These are phyloP conservation scores for Colletotrichum caudatum DNA, from an alignment of 2,329 filamentous ascomycete species.

Conservation along the genomic window DNA sequence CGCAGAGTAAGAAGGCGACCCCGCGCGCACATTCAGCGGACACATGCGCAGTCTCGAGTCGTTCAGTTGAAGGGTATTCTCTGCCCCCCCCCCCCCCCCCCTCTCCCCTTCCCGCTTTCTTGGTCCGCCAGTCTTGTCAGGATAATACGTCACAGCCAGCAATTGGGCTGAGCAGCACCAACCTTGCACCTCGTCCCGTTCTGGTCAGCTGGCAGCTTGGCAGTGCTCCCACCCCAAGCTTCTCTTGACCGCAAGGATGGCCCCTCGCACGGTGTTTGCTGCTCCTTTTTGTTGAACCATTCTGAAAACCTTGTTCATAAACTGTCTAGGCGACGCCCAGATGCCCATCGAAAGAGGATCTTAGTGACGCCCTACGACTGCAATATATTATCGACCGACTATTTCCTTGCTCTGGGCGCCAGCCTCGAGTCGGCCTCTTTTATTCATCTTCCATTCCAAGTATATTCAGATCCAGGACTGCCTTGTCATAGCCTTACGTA, in stretches of 20 bases:
- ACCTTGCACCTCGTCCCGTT: not conserved
- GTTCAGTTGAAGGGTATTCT: not conserved
- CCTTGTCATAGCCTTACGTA: not conserved
- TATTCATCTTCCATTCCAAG: not conserved
- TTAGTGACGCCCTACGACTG: slow-evolving; percentile 7
- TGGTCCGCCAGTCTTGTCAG: slow-evolving; percentile 1
- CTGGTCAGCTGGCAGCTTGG: not conserved
- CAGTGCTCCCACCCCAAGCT: not conserved
- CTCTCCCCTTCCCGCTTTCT: not conserved
- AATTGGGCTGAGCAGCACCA: slow-evolving; percentile 12
- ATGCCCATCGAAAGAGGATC: slow-evolving; percentile 11
- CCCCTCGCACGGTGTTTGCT: slow-evolving; percentile 16
- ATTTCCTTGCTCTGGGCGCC: not conserved
- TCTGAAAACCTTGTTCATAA: not conserved
- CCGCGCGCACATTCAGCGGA: not conserved
- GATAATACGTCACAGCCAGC: slow-evolving; percentile 18
- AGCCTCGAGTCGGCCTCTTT: not conserved
- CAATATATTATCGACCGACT: slow-evolving; percentile 11
- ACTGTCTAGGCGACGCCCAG: slow-evolving; percentile 6
- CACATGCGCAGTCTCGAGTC: slow-evolving; percentile 5
- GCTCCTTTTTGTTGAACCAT: slow-evolving; percentile 5
- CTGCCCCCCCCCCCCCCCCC: not conserved
- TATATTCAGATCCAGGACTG: too few relatives aligned
- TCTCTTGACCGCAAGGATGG: slow-evolving; percentile 22
- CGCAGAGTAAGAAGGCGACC: not conserved